Conservation (phyloP, 106 monocot genomes). For the Dioscorea zingiberensis region DNA sequence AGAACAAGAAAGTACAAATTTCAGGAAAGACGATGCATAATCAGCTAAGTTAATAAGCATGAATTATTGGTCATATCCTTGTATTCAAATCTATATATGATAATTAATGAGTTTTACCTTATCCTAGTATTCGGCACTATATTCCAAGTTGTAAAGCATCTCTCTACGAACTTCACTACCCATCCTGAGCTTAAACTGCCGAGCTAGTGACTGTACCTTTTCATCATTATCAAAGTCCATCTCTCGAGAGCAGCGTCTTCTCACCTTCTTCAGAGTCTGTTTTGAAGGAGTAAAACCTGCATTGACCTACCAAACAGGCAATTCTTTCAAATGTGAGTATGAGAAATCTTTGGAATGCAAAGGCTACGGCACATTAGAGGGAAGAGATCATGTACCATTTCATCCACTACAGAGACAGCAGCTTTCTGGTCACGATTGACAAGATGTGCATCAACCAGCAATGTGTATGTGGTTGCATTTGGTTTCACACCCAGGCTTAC, state of each 20-base stretch:
- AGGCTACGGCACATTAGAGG: background rate
- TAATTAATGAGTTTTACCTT: too few relatives aligned
- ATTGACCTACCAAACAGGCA: slow-evolving; percentile 22
- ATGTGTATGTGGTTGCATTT: slow-evolving; percentile 69
- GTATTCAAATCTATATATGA: slow-evolving; percentile 15
- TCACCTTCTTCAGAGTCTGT: slow-evolving; percentile 47
- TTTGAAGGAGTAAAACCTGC: slow-evolving; percentile 65
- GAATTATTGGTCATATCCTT: too few relatives aligned
- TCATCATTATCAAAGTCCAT: slow-evolving; percentile 48
- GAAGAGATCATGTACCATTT: slow-evolving; percentile 46
- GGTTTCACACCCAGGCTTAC: slow-evolving; percentile 78
- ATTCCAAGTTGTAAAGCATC: slow-evolving; percentile 58
- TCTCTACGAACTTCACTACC: slow-evolving; percentile 57
- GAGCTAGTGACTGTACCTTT: slow-evolving; percentile 36
- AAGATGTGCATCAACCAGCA: slow-evolving; percentile 86
- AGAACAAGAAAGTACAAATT: too few relatives aligned
- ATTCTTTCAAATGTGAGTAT: background rate
- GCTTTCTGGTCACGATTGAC: slow-evolving; percentile 74
- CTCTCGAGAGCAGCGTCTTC: slow-evolving; percentile 63
- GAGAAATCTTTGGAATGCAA: background rate
- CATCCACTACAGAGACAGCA: slow-evolving; percentile 55
- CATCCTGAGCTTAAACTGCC: slow-evolving; percentile 40
- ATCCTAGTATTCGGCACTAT: too few relatives aligned
- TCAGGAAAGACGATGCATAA: too few relatives aligned
- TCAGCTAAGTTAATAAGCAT: too few relatives aligned